Base-by-base conservation (phyloP, 1,139 yeast genomes). In the Candida labiduridarum region DNA sequence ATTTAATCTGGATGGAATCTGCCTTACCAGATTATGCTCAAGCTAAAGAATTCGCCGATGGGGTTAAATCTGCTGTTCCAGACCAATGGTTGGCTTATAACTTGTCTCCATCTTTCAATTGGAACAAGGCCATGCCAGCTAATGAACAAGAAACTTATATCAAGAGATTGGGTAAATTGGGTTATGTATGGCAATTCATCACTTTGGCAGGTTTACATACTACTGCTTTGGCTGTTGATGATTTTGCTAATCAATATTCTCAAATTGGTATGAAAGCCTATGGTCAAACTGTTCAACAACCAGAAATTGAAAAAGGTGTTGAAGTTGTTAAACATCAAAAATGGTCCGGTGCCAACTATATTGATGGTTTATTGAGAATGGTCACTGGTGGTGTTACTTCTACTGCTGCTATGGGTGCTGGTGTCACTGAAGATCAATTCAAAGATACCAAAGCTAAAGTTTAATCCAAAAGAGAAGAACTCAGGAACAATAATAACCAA, bases 281-380 rank as follows among this genome's bases (percentile, higher is more conserved):
- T 69, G 98, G 97, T 54, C 85, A 84, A 68, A 77, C 76, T 59
- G 87, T 92, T 54, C 99, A 92, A 77, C 84, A 86, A 59, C 89
- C 85, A 55, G 99, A 92, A 77, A 89, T 92, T 68, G 90, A 86
- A 64, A 79, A 79, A 57, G 95, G 91, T 59, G 97, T 91, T 58
- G 99, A 92, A 72, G 96, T 92, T 54, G 96, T 92, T 58, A 92
- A 91, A 80, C 99, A 92, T 75, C 99, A 92, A 76, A 90, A 92
- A 74, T 92, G 99, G 99, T 90, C 97, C 46, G 99, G 99, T 68
- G 99, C 99, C 40, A 96, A 89, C 72, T 94, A 91, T 78, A 87
- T 94, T 67, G 99, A 92, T 71, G 87, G 90, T 55, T 79, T 92
- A 64, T 84, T 92, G 71, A 90, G 86, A 72, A 80, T 91, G 77